Evolutionary conservation across 768 basidiomycete species (phyloP), one percentile per base, ranked within the genome.

Genomic region (Rhodotorula kratochvilovae): DNA sequence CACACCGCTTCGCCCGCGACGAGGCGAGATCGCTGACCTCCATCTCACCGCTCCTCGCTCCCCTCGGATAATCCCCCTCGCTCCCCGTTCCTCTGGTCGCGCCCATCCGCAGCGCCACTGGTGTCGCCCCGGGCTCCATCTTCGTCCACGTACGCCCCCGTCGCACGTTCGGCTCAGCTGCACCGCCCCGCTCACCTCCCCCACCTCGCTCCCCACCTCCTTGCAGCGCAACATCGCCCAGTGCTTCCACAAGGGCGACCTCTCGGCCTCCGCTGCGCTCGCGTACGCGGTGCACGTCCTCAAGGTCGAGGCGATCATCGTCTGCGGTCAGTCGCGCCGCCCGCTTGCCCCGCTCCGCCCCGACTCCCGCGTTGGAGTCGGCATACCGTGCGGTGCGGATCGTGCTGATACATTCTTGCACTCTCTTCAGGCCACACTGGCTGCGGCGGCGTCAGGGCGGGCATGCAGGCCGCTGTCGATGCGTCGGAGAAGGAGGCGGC

Each of bases 111-210:
- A 77, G 76, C 59, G 53, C 66, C 15, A 77, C 77, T 25, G 77
- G 77, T 17, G 76, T 77, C 29, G 74, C 75, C 2, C 77, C 77
- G 12, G 77, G 77, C 19, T 72, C 73, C 54, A 76, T 78, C 67
- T 78, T 78, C 48, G 77, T 78, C 12, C 77, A 78, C 68, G 77
- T 78, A 21, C 48, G 74, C 58, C 16, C n/a, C 19, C n/a, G 10
- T 16, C 21, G 10, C 23, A 48, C 29, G 45, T 6, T 29, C 21
- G 8, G 39, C 39, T 6, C 16, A 43, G 29, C 53, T 17, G 13
- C 36, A 36, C 15, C 21, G 35, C 25, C 8, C n/a, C 43, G 3
- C 29, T 23, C 42, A 59, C 57, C 29, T 25, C 56, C 35, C 51
- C 27, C 27, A 36, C 6, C 56, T 21, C 5, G 6, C 43, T 16